Base-by-base conservation (phyloP, 352 stramenopile species). In the Pythium phragmiticola region DNA sequence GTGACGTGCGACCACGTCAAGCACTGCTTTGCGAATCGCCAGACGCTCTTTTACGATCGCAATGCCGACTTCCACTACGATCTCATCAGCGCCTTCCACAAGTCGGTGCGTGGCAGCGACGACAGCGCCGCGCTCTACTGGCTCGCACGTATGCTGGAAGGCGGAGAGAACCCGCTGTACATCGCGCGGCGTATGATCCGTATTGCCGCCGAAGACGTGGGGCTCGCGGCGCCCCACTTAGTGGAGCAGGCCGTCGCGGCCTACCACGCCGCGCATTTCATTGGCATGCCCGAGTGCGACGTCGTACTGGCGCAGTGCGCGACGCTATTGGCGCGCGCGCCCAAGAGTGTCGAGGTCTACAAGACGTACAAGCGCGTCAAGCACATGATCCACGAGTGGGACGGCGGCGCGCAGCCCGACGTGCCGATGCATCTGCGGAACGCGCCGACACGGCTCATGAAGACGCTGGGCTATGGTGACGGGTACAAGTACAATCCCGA, bases 41-140 rank as follows among this genome's bases (percentile, higher is more conserved):
- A 90, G 74, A 88, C 78, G 28, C 75, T 90, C 11, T 88, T 84
- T 34, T 96, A 95, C 66, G 88, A 96, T 65, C 80, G 84, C 47
- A 90, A 92, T 23, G 88, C 82, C 1, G 88, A 96, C 63, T 86
- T 88, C 43, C 88, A 96, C 61, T 96, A 96, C 58, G 82, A 94
- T 62, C 75, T 80, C 46, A 94, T 94, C 54, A 93, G 84, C 58
- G 88, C 87, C 1, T 74, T 95, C 36, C 84, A 95, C 73, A 95
- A 96, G 52, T 93, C 84, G 0, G 76, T 95, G 7, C 84, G 88
- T 33, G 86, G 88, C 6, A 96, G 84, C 42, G 86, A 95, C 53
- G 80, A 83, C 45, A 91, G 90, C 48, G 88, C 77, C 5, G 75
- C 88, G 5, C 74, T 96, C 2, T 96, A 96, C 57, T 96, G 86